Base-by-base conservation (phyloP, 1,284 basidiomycete species). In the Hypsizygus ulmarius region DNA sequence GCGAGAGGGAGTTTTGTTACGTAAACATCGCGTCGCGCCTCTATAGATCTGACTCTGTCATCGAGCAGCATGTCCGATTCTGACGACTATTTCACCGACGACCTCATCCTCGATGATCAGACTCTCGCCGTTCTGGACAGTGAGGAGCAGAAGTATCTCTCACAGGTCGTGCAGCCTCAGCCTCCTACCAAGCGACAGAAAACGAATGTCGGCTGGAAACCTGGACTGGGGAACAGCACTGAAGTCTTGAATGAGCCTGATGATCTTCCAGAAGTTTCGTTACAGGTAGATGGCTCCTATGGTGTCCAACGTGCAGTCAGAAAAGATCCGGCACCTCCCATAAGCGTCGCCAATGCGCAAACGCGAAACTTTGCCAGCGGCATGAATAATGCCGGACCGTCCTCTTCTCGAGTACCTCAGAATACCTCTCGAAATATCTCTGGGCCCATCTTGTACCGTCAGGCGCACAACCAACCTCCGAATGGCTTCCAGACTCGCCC, bases 51-150 rank as follows among this genome's bases (percentile, higher is more conserved):
- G 38, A 12, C 32, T 32, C 44, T 32, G 35, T 29, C 34, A 39
- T 42, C n/a, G 49, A 28, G 35, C 39, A 48, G 38, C 28, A 87
- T 86, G 84, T 66, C 75, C 56, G 75, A 76, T 64, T 81, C 76
- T 27, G 87, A 88, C 62, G 78, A 84, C 56, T 82, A 83, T 65
- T 77, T 79, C 57, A 64, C 67, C 51, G 81, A 83, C 64, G 81
- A 82, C 52, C 67, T 85, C 55, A 71, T 80, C 25, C 65, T 88
- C 37, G 85, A 88, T 60, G 82, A 80, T 38, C 67, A 74, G 52
- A 73, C 79, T 2, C 63, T 87, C 35, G 86, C 84, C 6, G 64
- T 72, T 32, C 71, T 87, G 25, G 82, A 86, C 51, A 68, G 72
- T 44, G 75, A 74, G 46, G 87, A 89, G 62, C 71, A 72, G 53